Evolutionary conservation across 1,284 basidiomycete species (phyloP), one percentile per base, ranked within the genome.

Genomic region (Ceratobasidium sp.): DNA sequence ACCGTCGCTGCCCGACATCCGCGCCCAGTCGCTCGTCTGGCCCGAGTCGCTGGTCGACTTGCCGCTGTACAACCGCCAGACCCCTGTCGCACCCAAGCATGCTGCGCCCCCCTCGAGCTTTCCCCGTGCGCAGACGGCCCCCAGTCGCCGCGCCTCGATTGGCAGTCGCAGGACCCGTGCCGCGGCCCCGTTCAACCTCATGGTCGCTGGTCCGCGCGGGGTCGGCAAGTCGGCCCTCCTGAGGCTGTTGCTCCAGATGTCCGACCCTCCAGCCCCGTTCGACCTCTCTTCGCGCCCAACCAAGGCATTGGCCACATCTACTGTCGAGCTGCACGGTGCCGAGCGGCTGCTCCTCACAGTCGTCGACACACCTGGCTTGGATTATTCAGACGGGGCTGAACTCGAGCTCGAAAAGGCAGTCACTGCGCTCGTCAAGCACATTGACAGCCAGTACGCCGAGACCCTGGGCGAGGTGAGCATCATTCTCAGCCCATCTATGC

Each of bases 181-280:
- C n/a, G 84, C 90, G 16, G 89, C 91, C 8, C 90, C 90, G 3
- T 93, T 93, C 82, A 94, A 93, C 77, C 80, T 93, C 64, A 92
- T 93, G 91, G 91, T 92, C 75, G 91, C 87, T 41, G 92, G 92
- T 71, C 88, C 86, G n/a, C 86, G 87, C 78, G 88, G 90, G 65
- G 92, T 89, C 1, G 92, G 92, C 64, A 93, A 93, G 85, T 91
- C 92, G 34, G 89, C 90, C 73, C 90, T 93, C 77, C 87, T 93
- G 77, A 87, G 73, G 23, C 67, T 77, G 6, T 59, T 77, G n/a
- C 61, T 77, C 10, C 50, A 67, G 28, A 67, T 55, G 64, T 53
- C 64, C 50, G 64, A 55, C n/a, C 21, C 30, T 12, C 36, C 48
- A 16, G 64, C 23, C 64, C 52, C 28, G 9, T 50, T 67, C 50